Percentiles rank a stretch among this genome's conserved stretches.
These are phyloP conservation scores for Quercus glauca DNA, from an alignment of 306 rosid species.

Conservation along the genomic window DNA sequence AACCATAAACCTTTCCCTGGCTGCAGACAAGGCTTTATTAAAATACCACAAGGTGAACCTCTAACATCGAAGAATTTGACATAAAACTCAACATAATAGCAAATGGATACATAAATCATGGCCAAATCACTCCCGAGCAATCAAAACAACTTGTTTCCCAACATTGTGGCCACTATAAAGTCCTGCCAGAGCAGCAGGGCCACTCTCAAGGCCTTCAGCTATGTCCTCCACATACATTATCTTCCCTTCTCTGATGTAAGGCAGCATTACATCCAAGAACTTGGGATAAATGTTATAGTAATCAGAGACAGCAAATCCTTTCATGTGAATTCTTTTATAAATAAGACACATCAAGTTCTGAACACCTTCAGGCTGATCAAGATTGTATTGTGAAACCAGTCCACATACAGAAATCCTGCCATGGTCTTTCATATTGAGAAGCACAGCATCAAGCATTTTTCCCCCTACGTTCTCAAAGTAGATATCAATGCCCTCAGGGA, in stretches of 20 bases:
- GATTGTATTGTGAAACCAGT: not conserved
- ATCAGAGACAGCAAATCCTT: not conserved
- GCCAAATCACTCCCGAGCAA: not conserved
- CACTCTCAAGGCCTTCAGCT: conserved; percentile 1
- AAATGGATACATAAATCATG: not conserved
- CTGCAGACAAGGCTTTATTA: no score
- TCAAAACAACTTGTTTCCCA: not conserved
- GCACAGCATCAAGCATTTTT: not conserved
- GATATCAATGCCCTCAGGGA: conserved; percentile 5
- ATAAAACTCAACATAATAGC: not conserved
- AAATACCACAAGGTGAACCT: no score
- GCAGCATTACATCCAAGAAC: not conserved
- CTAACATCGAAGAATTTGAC: not conserved
- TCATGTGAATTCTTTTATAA: not conserved
- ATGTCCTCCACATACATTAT: not conserved
- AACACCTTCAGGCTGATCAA: not conserved
- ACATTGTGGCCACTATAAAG: not conserved
- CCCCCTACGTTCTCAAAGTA: conserved; percentile 6
- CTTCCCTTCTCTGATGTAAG: not conserved
- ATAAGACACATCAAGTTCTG: not conserved
- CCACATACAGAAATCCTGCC: not conserved
- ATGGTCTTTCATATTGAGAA: not conserved
- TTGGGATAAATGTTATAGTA: not conserved
- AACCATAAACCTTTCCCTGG: no score
- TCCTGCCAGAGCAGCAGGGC: not conserved